Conservation (phyloP, 176 grass and related monocot species). For the Puccinellia tenuiflora region DNA sequence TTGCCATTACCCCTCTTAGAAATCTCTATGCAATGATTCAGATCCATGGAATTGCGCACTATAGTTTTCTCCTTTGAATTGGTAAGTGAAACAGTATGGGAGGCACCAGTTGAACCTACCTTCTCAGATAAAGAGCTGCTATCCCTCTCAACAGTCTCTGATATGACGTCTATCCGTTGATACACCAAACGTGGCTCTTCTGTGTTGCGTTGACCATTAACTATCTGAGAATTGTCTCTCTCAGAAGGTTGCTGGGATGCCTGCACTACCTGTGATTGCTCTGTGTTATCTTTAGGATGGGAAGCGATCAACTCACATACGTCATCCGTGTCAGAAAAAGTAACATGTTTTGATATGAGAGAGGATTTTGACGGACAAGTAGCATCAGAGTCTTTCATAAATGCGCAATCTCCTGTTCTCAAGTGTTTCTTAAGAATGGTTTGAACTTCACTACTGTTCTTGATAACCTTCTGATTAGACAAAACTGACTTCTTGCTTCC, state of each 20-base stretch:
- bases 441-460: conserved; percentile 39
- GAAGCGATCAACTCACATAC: conserved; percentile 25
- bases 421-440: conserved; percentile 56
- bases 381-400: conserved; percentile 15
- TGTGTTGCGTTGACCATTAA: conserved; percentile 16
- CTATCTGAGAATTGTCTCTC: conserved; percentile 13
- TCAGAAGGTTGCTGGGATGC: conserved; percentile 12
- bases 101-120: conserved; percentile 14
- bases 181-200: too few species aligned
- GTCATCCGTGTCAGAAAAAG: conserved; percentile 46
- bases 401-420: conserved; percentile 15
- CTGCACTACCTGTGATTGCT: conserved; percentile 33
- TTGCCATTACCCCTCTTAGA: conserved; percentile 25
- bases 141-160: conserved; percentile 8
- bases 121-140: conserved; percentile 35
- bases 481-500: conserved; percentile 35
- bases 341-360: conserved; percentile 50
- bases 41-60: conserved; percentile 29
- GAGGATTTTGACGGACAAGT: conserved; percentile 13
- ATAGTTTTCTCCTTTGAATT: conserved; percentile 16
- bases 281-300: conserved; percentile 29
- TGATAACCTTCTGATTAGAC: conserved; percentile 29
- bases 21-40: conserved; percentile 37
- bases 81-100: background rate
- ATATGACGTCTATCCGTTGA: too few species aligned